A percentile compares a stretch with the other conserved stretches of the same genome.
Conservation (phyloP, 257 asterid species). For the Jacaranda copaia region DNA sequence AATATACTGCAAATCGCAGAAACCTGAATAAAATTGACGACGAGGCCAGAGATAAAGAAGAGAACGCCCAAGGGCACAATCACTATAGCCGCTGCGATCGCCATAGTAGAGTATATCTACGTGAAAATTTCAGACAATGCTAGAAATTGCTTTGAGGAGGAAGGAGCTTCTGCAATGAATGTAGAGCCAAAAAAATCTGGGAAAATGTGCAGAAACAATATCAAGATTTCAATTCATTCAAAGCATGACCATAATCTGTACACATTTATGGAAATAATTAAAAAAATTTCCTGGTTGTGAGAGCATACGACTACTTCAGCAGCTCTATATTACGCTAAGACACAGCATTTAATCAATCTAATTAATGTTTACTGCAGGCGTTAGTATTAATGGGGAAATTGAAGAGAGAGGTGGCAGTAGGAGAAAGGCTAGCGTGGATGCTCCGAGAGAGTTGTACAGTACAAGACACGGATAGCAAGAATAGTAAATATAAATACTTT, state of each 20-base stretch:
- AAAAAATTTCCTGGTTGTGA: not conserved
- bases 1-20: not conserved
- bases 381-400: constrained; percentile 35
- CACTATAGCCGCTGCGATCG: constrained; percentile 74
- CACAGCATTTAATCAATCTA: constrained; percentile 19
- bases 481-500: not conserved
- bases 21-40: constrained; percentile 78
- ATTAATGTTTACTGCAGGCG: constrained; percentile 26
- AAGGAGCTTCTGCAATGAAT: constrained; percentile 33
- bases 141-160: constrained; percentile 4
- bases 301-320: constrained; percentile 24
- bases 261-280: not conserved
- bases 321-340: constrained; percentile 28
- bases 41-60: constrained; percentile 88
- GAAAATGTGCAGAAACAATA: constrained; percentile 42
- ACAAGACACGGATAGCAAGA: constrained; percentile 21
- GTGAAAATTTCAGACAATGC: constrained; percentile 1
- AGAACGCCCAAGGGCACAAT: constrained; percentile 82
- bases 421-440: not conserved
- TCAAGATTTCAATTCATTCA: constrained; percentile 35
- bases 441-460: constrained; percentile 27
- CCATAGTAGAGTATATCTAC: constrained; percentile 40
- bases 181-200: constrained; percentile 35
- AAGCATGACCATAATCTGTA: not conserved
- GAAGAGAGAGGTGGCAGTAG: constrained; percentile 4